A percentile compares a stretch with the other conserved stretches of the same genome.
phyloP scores from a whole-genome alignment of 2,329 filamentous ascomycete genomes.

The Ceratocystis eucalypticola region DNA sequence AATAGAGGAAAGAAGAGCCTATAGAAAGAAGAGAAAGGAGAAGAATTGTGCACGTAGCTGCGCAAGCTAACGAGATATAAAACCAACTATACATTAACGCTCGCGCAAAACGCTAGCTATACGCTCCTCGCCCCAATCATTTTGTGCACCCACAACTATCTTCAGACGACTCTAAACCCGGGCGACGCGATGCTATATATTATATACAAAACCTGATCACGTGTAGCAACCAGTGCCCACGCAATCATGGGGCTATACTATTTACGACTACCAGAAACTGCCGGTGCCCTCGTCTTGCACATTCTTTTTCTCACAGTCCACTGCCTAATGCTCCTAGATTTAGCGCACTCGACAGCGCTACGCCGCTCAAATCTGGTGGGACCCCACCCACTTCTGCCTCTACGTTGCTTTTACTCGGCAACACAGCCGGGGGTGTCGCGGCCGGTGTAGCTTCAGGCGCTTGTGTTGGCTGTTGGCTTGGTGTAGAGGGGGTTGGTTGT shows the following conservation, averaged over 20 bases:
- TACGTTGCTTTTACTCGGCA: slow-evolving; percentile 20
- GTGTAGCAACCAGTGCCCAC: background rate
- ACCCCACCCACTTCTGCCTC: background rate
- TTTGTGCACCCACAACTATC: background rate
- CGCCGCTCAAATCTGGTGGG: slow-evolving; percentile 30
- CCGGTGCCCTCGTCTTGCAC: background rate
- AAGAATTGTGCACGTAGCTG: background rate
- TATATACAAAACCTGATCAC: slow-evolving; percentile 1
- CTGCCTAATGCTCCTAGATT: slow-evolving; percentile 32
- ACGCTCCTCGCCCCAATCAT: background rate
- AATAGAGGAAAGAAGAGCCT: background rate
- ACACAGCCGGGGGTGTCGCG: slow-evolving; percentile 20
- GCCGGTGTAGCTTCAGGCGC: slow-evolving; percentile 20
- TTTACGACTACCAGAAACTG: background rate
- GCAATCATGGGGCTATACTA: background rate
- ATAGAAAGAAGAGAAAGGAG: background rate
- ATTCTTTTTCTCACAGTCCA: background rate
- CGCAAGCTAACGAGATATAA: background rate
- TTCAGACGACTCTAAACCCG: background rate
- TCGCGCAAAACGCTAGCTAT: background rate
- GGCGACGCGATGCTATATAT: background rate
- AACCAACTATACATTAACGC: background rate
- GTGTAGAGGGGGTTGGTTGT: slow-evolving; percentile 21
- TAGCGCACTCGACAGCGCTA: slow-evolving; percentile 32
- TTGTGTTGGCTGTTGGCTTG: background rate